Percentiles rank a stretch among this genome's conserved stretches.
Conservation (phyloP, 2,329 filamentous ascomycete genomes). For the Epichloe sp. region DNA sequence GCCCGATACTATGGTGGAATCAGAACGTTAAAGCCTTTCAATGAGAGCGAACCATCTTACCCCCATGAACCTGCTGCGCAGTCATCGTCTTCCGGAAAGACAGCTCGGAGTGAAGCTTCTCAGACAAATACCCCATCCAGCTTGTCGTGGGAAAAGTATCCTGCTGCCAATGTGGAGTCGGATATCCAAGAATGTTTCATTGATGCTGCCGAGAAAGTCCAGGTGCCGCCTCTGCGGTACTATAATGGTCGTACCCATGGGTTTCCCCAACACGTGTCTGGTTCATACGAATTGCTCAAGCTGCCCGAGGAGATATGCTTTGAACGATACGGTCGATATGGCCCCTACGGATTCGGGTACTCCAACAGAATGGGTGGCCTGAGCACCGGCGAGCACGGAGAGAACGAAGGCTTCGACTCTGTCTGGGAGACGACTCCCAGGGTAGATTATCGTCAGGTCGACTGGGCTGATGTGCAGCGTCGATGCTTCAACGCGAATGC, state of each 20-base stretch:
- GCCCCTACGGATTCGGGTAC: slow-evolving; percentile 85
- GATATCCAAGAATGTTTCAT: slow-evolving; percentile 66
- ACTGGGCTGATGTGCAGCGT: slow-evolving; percentile 69
- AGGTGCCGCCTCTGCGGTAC: slow-evolving; percentile 57
- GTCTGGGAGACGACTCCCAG: slow-evolving; percentile 61
- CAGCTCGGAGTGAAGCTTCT: slow-evolving; percentile 7
- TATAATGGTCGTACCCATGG: slow-evolving; percentile 69
- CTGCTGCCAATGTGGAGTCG: slow-evolving; percentile 27
- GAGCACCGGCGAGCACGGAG: slow-evolving; percentile 74
- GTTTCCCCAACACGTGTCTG: slow-evolving; percentile 72
- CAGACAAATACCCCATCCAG: slow-evolving; percentile 10
- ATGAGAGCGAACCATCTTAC: slow-evolving; percentile 68
- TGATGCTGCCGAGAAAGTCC: slow-evolving; percentile 50
- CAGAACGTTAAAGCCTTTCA: slow-evolving; percentile 50
- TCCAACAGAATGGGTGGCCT: slow-evolving; percentile 64
- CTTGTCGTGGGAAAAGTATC: slow-evolving; percentile 21
- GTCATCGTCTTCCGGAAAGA: slow-evolving; percentile 6
- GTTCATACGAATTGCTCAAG: slow-evolving; percentile 72
- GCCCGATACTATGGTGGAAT: slow-evolving; percentile 85
- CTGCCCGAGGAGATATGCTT: slow-evolving; percentile 82
- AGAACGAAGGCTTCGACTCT: slow-evolving; percentile 64
- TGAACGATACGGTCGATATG: slow-evolving; percentile 77
- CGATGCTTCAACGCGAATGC: slow-evolving; percentile 61
- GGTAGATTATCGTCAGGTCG: slow-evolving; percentile 63
- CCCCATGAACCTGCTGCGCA: slow-evolving; percentile 45